phyloP scores from a whole-genome alignment of 2,329 filamentous ascomycete species.

The Hypoxylon rubiginosum region DNA sequence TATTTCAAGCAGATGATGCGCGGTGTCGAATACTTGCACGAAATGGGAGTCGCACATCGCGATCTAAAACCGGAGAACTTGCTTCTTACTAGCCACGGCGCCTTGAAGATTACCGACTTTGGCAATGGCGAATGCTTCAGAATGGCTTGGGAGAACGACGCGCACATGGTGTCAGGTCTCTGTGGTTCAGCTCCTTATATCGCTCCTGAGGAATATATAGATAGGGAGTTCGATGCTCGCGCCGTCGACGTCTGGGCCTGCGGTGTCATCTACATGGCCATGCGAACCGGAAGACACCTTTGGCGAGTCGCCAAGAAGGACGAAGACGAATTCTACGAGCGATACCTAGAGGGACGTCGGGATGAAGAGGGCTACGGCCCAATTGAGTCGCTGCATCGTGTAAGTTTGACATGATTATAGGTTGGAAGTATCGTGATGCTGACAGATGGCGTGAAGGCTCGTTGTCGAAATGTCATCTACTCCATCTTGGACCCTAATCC shows the following conservation, averaged over 20 bases:
- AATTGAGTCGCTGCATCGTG: constrained; percentile 94
- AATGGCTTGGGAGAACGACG: constrained; percentile 99
- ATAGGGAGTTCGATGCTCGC: constrained; percentile 95
- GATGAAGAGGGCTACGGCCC: constrained; percentile 97
- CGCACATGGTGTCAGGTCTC: constrained; percentile 97
- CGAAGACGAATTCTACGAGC: constrained; percentile 96
- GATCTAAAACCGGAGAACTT: constrained; percentile 98
- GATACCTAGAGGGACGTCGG: constrained; percentile 91
- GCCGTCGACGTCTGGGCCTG: constrained; percentile 99
- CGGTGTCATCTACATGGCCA: constrained; percentile 99
- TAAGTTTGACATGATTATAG: constrained; percentile 64
- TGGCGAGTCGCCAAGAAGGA: constrained; percentile 98
- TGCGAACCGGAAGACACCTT: constrained; percentile 94
- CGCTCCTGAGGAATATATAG: constrained; percentile 94
- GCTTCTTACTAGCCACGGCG: constrained; percentile 90
- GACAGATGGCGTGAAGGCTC: constrained; percentile 72
- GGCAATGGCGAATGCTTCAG: constrained; percentile 99
- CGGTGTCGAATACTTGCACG: constrained; percentile 98
- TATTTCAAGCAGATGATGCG: constrained; percentile 99
- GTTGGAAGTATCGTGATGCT: constrained; percentile 28
- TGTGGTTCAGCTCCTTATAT: constrained; percentile 98
- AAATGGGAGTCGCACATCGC: constrained; percentile 98
- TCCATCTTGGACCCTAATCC: constrained; percentile 97
- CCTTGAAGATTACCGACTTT: constrained; percentile 97
- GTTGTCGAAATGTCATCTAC: constrained; percentile 98